phyloP scores from a whole-genome alignment of 2,329 filamentous ascomycete species.

The Chrysoporthe cubensis region DNA sequence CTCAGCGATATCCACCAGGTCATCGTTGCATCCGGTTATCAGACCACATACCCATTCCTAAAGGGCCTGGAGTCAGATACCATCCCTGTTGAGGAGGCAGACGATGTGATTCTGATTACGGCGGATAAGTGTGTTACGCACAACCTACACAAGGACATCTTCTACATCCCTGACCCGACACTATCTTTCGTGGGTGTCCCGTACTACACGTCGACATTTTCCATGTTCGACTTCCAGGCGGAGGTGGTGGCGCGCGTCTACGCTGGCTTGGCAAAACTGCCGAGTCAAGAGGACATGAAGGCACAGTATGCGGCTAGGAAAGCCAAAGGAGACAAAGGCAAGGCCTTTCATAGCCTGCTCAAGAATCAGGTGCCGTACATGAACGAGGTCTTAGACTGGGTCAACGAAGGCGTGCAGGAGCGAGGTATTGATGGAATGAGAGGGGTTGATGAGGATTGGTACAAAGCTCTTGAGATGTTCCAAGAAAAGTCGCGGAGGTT shows the following conservation, averaged over 20 bases:
- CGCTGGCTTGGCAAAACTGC: slow-evolving; percentile 53
- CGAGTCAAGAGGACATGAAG: slow-evolving; percentile 45
- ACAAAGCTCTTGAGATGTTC: slow-evolving; percentile 30
- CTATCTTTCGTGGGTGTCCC: slow-evolving; percentile 68
- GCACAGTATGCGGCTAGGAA: slow-evolving; percentile 39
- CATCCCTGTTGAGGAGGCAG: slow-evolving; percentile 48
- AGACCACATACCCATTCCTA: slow-evolving; percentile 69
- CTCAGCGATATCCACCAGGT: slow-evolving; percentile 63
- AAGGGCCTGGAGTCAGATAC: slow-evolving; percentile 48
- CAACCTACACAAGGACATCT: slow-evolving; percentile 72
- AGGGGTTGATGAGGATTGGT: slow-evolving; percentile 41
- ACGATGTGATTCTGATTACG: slow-evolving; percentile 60
- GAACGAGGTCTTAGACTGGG: slow-evolving; percentile 35
- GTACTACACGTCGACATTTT: slow-evolving; percentile 69
- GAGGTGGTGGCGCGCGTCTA: slow-evolving; percentile 62
- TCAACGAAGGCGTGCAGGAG: slow-evolving; percentile 30
- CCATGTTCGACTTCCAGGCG: slow-evolving; percentile 72
- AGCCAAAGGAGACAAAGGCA: slow-evolving; percentile 38
- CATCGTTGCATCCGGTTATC: slow-evolving; percentile 71
- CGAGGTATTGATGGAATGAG: slow-evolving; percentile 35
- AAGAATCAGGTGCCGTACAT: slow-evolving; percentile 36
- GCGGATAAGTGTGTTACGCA: slow-evolving; percentile 65
- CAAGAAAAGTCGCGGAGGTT: slow-evolving; percentile 29
- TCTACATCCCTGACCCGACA: slow-evolving; percentile 69
- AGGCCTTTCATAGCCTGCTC: slow-evolving; percentile 44